phyloP scores from a whole-genome alignment of 352 stramenopile genomes.

The Pythium brachiatum region DNA sequence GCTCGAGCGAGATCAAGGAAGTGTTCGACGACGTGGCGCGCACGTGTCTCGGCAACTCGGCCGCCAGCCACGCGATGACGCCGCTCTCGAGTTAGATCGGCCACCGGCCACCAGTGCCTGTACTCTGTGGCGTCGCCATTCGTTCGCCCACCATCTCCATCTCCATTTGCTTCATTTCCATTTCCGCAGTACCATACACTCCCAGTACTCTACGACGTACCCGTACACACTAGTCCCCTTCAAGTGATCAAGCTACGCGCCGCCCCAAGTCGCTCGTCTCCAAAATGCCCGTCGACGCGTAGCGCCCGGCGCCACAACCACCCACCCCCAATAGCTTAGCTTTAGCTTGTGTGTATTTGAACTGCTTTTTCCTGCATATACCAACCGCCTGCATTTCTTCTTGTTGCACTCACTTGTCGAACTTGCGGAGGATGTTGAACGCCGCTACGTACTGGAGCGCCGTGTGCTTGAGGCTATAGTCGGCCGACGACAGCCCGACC shows the following conservation, averaged over 20 bases:
- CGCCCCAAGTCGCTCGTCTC: slow-evolving; percentile 7
- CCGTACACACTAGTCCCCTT: slow-evolving; percentile 4
- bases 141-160: background rate
- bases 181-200: slow-evolving; percentile 6
- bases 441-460: slow-evolving; percentile 85
- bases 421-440: slow-evolving; percentile 85
- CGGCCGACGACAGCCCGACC: slow-evolving; percentile 53
- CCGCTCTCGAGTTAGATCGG: slow-evolving; percentile 17
- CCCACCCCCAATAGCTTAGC: slow-evolving; percentile 4
- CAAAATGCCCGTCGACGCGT: slow-evolving; percentile 10
- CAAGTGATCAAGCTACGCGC: slow-evolving; percentile 8
- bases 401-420: slow-evolving; percentile 45
- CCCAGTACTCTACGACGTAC: slow-evolving; percentile 11
- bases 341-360: slow-evolving; percentile 7
- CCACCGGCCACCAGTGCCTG: no score
- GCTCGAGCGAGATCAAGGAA: slow-evolving; percentile 98
- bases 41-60: slow-evolving; percentile 86
- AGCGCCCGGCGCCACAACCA: background rate
- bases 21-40: slow-evolving; percentile 98
- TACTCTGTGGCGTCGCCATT: background rate
- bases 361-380: slow-evolving; percentile 5
- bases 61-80: slow-evolving; percentile 24
- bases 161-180: background rate
- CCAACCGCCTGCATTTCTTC: slow-evolving; percentile 1
- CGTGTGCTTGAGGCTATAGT: slow-evolving; percentile 88